phyloP scores from a whole-genome alignment of 495 filamentous ascomycete species.

The Hypoxylon trugodes region DNA sequence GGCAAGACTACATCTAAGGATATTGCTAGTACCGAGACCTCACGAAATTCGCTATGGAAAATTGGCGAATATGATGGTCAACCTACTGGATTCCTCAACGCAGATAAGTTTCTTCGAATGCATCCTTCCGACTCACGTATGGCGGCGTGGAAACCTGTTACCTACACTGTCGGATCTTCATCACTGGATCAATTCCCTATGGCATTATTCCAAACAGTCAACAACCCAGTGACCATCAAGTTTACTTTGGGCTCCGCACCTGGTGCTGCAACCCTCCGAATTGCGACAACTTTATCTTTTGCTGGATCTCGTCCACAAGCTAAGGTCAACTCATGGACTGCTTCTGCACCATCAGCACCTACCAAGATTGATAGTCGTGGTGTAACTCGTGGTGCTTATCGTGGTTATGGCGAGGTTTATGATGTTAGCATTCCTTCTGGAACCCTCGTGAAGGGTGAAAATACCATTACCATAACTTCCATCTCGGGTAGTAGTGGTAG shows the following conservation, averaged over 20 bases:
- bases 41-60: constrained; percentile 64
- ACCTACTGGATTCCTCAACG: constrained; percentile 72
- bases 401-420: constrained; percentile 69
- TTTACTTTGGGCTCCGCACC: constrained; percentile 62
- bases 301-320: constrained; percentile 60
- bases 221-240: constrained; percentile 68
- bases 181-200: constrained; percentile 65
- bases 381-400: constrained; percentile 70
- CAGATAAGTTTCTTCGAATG: constrained; percentile 71
- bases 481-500: constrained; percentile 66
- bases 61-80: constrained; percentile 71
- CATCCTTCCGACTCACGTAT: constrained; percentile 71
- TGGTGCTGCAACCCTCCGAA: constrained; percentile 65
- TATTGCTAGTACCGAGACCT: constrained; percentile 59
- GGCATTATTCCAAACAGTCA: constrained; percentile 69
- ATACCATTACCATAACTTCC: constrained; percentile 69
- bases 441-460: constrained; percentile 63
- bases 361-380: constrained; percentile 70
- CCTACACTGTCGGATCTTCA: constrained; percentile 66
- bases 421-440: constrained; percentile 63
- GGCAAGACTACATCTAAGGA: constrained; percentile 60
- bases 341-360: constrained; percentile 60
- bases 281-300: constrained; percentile 71
- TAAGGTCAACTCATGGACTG: constrained; percentile 61
- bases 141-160: constrained; percentile 64